Evolutionary conservation across 176 grass and related monocot species (phyloP), one percentile per base, ranked within the genome.

Genomic region (Zoysia pacifica): DNA sequence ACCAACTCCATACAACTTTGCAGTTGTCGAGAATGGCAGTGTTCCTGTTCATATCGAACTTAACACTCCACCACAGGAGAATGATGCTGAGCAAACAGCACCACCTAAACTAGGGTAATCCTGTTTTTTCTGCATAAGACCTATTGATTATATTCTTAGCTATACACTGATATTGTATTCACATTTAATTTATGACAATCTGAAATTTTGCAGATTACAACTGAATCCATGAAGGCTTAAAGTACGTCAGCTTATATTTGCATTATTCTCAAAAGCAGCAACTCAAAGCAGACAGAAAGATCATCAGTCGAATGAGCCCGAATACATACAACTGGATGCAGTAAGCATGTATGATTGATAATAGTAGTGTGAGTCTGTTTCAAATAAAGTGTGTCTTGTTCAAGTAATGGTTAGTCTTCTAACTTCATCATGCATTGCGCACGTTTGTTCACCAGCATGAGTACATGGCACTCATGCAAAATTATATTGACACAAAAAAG

Each of bases 71-170:
- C 82, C 63, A 18, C 86, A 81, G 64, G 80, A 84, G 75, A 75
- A 71, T 59, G 48, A 80, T 66, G 54, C 60, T 54, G 58, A 77
- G 19, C 73, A 84, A 53, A 52, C 77, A 42, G 42, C 59, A 38
- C 40, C 74, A 61, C 94, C 91, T 81, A 93, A 77, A 74, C 76
- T 97, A 86, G 91, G 89, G 94, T 97, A 97, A 89, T 37, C n/a
- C 52, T 19, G 52, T 3, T 48, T 73, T 72, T 72, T 88, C n/a
- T 65, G 50, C 62, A 38, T 64, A 63, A 1, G 35, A 63, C 39
- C 14, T 67, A 81, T 61, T 78, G 41, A 47, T 35, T 70, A 7
- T 80, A 7, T 63, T 85, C 72, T 63, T 41, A 58, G 0, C 6
- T 49, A 58, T 58, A 58, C 18, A 19, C 18, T 19, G 6, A 58